These are phyloP conservation scores for Alternaria panax DNA, from an alignment of 2,329 filamentous ascomycete genomes.

Conservation along the genomic window DNA sequence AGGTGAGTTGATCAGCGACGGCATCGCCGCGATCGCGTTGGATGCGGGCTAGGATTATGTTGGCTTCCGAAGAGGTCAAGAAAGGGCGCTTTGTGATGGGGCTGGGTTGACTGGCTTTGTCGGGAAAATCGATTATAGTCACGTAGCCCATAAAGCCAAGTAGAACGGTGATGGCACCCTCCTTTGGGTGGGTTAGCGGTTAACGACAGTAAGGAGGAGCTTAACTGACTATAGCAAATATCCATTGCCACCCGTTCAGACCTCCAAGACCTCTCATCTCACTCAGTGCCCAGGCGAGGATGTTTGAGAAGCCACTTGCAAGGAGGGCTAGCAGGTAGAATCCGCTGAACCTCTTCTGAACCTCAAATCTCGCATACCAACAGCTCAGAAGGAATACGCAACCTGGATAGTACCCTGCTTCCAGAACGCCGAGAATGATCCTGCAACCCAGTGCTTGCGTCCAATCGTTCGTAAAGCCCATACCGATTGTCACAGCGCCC, in stretches of 20 bases:
- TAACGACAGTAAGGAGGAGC: not conserved
- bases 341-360: slow-evolving; percentile 26
- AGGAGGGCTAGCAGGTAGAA: slow-evolving; percentile 37
- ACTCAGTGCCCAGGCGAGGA: slow-evolving; percentile 41
- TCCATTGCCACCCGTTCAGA: slow-evolving; percentile 43
- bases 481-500: slow-evolving; percentile 28
- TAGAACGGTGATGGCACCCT: slow-evolving; percentile 24
- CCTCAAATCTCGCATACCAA: slow-evolving; percentile 32
- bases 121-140: slow-evolving; percentile 27
- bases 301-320: slow-evolving; percentile 39
- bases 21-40: slow-evolving; percentile 49
- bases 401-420: slow-evolving; percentile 31
- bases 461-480: slow-evolving; percentile 30
- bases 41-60: slow-evolving; percentile 34
- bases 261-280: slow-evolving; percentile 36
- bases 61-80: slow-evolving; percentile 27
- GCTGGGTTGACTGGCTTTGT: slow-evolving; percentile 13
- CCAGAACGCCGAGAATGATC: slow-evolving; percentile 26
- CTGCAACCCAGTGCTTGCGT: slow-evolving; percentile 17
- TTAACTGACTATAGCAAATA: slow-evolving; percentile 20
- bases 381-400: slow-evolving; percentile 27
- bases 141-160: slow-evolving; percentile 24
- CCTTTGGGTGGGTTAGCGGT: slow-evolving; percentile 2
- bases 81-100: slow-evolving; percentile 18
- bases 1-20: slow-evolving; percentile 13